Evolutionary conservation across 2,329 filamentous ascomycete genomes (phyloP), one percentile per base, ranked within the genome.

Genomic region (Diaporthe sp.): DNA sequence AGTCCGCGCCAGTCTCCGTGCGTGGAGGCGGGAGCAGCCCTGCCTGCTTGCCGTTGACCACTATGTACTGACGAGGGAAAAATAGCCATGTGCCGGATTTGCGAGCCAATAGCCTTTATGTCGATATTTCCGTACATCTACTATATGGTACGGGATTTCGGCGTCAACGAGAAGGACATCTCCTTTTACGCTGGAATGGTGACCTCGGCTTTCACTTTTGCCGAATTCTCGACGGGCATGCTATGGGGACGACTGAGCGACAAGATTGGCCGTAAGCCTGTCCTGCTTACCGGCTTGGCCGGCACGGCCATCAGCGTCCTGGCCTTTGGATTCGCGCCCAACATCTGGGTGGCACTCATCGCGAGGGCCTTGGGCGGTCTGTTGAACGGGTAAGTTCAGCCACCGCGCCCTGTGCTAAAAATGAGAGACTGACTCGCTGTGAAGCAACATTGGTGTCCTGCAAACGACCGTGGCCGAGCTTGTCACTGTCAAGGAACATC

Each of bases 41-140:
- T 53, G 19, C 15, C 34, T 51, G 51, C 53, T 51, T 19, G 12
- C 19, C 15, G 8, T n/a, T n/a, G 68, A 59, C 42, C 39, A 37
- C 19, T 31, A 10, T 22, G 68, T 72, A 55, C 65, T 72, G 70
- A 77, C 72, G 51, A 28, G 44, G 55, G 42, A 15, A 34, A 72
- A 78, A 57, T 78, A 97, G 96, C 95, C 61, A 89, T 98, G 81
- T 98, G 96, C 86, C 93, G 97, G 82, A 96, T 99, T 87, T 98
- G 95, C 88, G 97, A 99, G 84, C 97, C 97, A 71, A 98, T 99
- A 84, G 97, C 97, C 8, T 98, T 99, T 89, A 98, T 98, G 95
- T 98, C 96, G 72, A 98, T 98, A 80, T 98, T 99, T 83, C 97
- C 97, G 1, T 99, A 98, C 85, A 95, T 98, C 80, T 98, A 98